Percentiles rank a stretch among this genome's conserved stretches.
Evolutionary conservation across 148 eudicot species (phyloP).

Genomic region (Cornus florida): DNA sequence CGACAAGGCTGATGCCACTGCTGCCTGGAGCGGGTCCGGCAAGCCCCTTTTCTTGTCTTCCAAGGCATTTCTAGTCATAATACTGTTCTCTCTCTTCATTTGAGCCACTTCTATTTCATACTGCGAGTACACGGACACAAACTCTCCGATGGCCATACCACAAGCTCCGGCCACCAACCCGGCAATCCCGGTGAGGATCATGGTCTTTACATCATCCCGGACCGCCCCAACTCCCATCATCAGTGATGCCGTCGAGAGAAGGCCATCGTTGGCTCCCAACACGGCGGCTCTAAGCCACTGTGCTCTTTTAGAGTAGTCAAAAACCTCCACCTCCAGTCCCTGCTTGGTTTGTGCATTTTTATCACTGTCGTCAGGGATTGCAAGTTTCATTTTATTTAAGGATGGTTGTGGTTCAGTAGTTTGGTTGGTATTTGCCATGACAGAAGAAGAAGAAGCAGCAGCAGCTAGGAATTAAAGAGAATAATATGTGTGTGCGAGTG

Average conservation of each 20-base stretch:
- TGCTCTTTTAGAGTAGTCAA: constrained; percentile 33
- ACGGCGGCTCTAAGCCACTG: constrained; percentile 61
- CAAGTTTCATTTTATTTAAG: background rate
- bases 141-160: no score
- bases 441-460: background rate
- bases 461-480: background rate
- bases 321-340: constrained; percentile 7
- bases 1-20: constrained; percentile 42
- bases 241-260: no score
- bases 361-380: background rate
- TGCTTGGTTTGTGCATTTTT: background rate
- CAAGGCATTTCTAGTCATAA: background rate
- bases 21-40: constrained; percentile 51
- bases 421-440: background rate
- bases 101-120: constrained; percentile 53
- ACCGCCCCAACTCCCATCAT: no score
- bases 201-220: no score
- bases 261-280: constrained; percentile 51
- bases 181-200: no score
- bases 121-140: no score
- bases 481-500: background rate
- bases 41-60: constrained; percentile 25
- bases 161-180: no score
- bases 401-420: background rate
- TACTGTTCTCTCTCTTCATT: constrained; percentile 25